Evolutionary conservation across 441 rosid species (phyloP), one percentile per base, ranked within the genome.

Genomic region (Euphorbia celastroides): DNA sequence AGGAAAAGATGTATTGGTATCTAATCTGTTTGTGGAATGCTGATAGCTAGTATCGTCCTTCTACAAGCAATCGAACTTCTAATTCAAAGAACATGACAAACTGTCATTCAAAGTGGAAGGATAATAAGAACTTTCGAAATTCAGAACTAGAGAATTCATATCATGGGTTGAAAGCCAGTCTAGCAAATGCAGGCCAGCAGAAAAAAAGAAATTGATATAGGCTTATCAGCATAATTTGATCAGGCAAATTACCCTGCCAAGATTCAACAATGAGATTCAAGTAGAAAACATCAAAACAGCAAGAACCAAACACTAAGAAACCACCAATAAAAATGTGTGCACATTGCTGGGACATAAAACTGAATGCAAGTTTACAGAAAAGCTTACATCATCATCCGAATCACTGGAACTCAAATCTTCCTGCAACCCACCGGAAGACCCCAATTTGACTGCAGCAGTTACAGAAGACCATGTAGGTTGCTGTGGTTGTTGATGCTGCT

Each of bases 381-480:
- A 54, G 38, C 77, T 50, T 62, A 70, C 80, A 77, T 77, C 93
- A 17, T 89, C 94, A 36, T 94, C 94, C 9, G 99, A 92, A 79
- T 94, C 99, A 70, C 98, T 94, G 63, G 89, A 84, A 69, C 83
- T 78, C 48, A 81, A 70, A 71, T 71, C 66, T 56, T 76, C 86
- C 3, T 78, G 80, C 77, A 86, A 78, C 51, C 78, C 84, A 34
- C 79, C 80, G 4, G 88, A 28, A 7, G 55, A 76, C 25, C 41
- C 79, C 57, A 78, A 82, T 74, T 82, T 88, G 42, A 74, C 67
- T 2, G 75, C 73, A 19, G 80, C 42, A 57, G 96, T 82, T 46
- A 81, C 70, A 62, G 93, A 79, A 12, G 89, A 59, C 89, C 89
- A 71, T 62, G 70, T 64, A 36, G 84, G 59, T 71, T 69, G 87